These are phyloP conservation scores for Mortierella sp. DNA, from an alignment of 371 early-diverging fungal genomes.

Conservation along the genomic window DNA sequence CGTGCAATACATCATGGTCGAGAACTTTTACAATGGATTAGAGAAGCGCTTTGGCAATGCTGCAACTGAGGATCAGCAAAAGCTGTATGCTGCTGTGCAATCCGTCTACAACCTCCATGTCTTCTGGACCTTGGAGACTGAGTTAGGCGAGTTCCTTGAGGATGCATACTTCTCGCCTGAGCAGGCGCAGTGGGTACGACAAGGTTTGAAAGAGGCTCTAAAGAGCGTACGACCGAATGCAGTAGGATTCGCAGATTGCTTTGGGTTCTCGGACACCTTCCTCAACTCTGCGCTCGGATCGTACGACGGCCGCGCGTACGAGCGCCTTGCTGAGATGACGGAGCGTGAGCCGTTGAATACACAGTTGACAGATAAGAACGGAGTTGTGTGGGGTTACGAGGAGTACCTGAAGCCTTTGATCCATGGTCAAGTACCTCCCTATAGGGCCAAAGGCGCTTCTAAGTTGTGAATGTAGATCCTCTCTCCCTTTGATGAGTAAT, in stretches of 20 bases:
- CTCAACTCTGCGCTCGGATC: conserved; percentile 80
- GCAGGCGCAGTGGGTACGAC: conserved; percentile 61
- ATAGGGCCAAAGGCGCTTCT: conserved; percentile 12
- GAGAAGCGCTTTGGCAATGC: conserved; percentile 34
- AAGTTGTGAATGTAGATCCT: too few relatives aligned
- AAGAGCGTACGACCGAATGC: conserved; percentile 74
- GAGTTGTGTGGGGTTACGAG: conserved; percentile 61
- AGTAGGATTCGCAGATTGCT: conserved; percentile 77
- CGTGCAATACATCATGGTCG: conserved; percentile 49
- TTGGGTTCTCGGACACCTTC: conserved; percentile 75
- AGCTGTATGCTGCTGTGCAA: conserved; percentile 24
- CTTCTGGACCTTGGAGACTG: conserved; percentile 70
- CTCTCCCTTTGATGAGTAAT: too few relatives aligned
- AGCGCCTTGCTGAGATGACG: conserved; percentile 71
- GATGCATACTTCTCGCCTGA: conserved; percentile 60
- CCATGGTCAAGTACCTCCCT: conserved; percentile 35
- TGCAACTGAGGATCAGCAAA: conserved; percentile 14
- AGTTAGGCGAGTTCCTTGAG: conserved; percentile 72
- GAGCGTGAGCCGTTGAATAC: conserved; percentile 76
- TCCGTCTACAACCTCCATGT: conserved; percentile 43
- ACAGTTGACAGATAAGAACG: conserved; percentile 52
- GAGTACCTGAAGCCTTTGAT: conserved; percentile 65
- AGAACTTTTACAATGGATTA: conserved; percentile 44
- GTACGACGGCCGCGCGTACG: conserved; percentile 78
- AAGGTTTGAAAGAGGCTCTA: conserved; percentile 56